These are phyloP conservation scores for Penicillium subrubescens DNA, from an alignment of 495 filamentous ascomycete genomes.

Conservation along the genomic window DNA sequence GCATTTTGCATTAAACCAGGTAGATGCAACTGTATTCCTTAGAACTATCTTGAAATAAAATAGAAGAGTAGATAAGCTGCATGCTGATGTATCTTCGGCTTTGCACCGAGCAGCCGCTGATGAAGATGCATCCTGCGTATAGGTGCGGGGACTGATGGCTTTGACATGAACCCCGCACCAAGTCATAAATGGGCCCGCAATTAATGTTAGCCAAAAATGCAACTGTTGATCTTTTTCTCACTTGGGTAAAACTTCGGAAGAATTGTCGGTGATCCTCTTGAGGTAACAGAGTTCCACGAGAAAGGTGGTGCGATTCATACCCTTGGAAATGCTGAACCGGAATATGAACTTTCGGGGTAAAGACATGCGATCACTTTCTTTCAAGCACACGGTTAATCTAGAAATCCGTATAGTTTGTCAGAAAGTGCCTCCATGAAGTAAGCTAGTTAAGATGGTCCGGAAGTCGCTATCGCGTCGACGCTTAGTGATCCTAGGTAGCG, in stretches of 20 bases:
- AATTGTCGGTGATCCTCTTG: not conserved
- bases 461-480: not conserved
- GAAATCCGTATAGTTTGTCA: too few relatives aligned
- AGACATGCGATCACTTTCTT: not conserved
- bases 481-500: not conserved
- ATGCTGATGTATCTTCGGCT: not conserved
- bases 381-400: too few relatives aligned
- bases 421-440: not conserved
- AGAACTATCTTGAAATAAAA: not conserved
- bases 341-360: not conserved
- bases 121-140: not conserved
- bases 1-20: not conserved
- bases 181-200: slow-evolving; percentile 8
- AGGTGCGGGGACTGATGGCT: slow-evolving; percentile 8
- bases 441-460: not conserved
- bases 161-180: slow-evolving; percentile 10
- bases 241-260: not conserved
- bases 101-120: not conserved
- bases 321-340: not conserved
- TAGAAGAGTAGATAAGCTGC: not conserved
- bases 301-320: not conserved
- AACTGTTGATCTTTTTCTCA: slow-evolving; percentile 14
- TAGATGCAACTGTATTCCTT: not conserved
- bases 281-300: not conserved
- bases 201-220: slow-evolving; percentile 10